Conservation (phyloP, 495 filamentous ascomycete species). For the Daldinia vernicosa region DNA sequence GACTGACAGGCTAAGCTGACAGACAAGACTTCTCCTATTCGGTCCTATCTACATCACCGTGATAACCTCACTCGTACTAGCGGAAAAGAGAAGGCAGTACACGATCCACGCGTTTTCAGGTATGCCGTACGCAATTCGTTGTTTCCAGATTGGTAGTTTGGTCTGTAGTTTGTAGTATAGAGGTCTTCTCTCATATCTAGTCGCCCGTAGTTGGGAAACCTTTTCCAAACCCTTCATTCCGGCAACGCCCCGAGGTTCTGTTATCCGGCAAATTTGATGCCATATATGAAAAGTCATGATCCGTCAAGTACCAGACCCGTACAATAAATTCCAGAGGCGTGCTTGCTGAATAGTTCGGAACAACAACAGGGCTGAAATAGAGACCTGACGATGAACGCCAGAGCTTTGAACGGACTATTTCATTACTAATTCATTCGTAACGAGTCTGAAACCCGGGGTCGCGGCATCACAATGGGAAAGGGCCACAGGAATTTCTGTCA, state of each 20-base stretch:
- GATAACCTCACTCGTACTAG: slow-evolving; percentile 10
- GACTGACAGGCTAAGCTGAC: neutral
- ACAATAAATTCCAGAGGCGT: slow-evolving; percentile 10
- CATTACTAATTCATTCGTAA: slow-evolving; percentile 9
- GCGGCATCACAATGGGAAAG: slow-evolving; percentile 20
- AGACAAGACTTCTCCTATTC: neutral
- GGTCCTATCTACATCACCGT: neutral
- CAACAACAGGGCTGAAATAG: neutral
- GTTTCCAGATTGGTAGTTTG: slow-evolving; percentile 10
- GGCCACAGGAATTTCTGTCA: slow-evolving; percentile 13
- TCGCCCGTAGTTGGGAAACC: slow-evolving; percentile 20
- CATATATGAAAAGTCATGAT: slow-evolving; percentile 24
- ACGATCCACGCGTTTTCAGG: slow-evolving; percentile 1
- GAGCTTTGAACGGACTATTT: slow-evolving; percentile 13
- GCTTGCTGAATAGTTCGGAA: slow-evolving; percentile 6
- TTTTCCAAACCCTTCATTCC: slow-evolving; percentile 29
- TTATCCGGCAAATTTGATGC: slow-evolving; percentile 15
- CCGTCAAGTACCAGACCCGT: slow-evolving; percentile 16
- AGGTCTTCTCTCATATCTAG: slow-evolving; percentile 9
- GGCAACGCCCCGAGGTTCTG: slow-evolving; percentile 30
- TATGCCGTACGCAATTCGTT: neutral
- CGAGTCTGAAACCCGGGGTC: slow-evolving; percentile 14
- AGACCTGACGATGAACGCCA: slow-evolving; percentile 11
- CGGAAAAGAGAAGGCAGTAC: slow-evolving; percentile 1
- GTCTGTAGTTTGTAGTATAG: slow-evolving; percentile 12